Percentiles rank a stretch among this genome's conserved stretches.
These are phyloP conservation scores for Amaranthus cruentus DNA, from an alignment of 148 eudicot genomes.

Conservation along the genomic window DNA sequence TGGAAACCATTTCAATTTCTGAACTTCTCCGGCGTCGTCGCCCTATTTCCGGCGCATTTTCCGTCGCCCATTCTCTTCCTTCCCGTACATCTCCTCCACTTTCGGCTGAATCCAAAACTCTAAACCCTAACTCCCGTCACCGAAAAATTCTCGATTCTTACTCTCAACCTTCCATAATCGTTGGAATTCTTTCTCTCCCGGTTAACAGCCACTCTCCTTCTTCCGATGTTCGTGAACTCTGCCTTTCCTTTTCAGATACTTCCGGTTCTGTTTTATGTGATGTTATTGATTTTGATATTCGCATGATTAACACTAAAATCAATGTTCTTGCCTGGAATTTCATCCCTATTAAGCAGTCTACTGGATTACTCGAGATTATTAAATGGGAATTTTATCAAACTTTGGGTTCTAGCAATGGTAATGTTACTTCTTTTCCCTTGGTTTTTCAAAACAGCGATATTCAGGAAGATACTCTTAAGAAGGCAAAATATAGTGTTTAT, in stretches of 20 bases:
- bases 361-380: slow-evolving; percentile 70
- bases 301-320: slow-evolving; percentile 43
- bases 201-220: slow-evolving; percentile 11
- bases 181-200: slow-evolving; percentile 53
- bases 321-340: slow-evolving; percentile 67
- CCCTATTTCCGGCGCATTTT: slow-evolving; percentile 51
- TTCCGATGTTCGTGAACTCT: slow-evolving; percentile 24
- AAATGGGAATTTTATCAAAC: slow-evolving; percentile 38
- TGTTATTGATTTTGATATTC: slow-evolving; percentile 43
- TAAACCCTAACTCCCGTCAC: slow-evolving; percentile 16
- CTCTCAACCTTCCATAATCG: slow-evolving; percentile 34
- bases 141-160: slow-evolving; percentile 41
- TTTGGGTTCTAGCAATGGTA: slow-evolving; percentile 4
- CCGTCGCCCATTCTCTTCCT: slow-evolving; percentile 29
- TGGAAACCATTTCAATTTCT: slow-evolving; percentile 30
- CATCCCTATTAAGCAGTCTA: slow-evolving; percentile 45
- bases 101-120: slow-evolving; percentile 13
- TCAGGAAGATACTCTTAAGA: slow-evolving; percentile 24
- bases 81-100: slow-evolving; percentile 3
- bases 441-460: slow-evolving; percentile 20
- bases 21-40: slow-evolving; percentile 52
- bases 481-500: slow-evolving; percentile 28
- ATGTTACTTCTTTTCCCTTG: slow-evolving; percentile 31
- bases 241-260: slow-evolving; percentile 58
- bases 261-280: slow-evolving; percentile 56